Percentiles rank a stretch among this genome's conserved stretches.
These are phyloP conservation scores for Emericellopsis atlantica DNA, from an alignment of 2,329 filamentous ascomycete genomes.

Conservation along the genomic window DNA sequence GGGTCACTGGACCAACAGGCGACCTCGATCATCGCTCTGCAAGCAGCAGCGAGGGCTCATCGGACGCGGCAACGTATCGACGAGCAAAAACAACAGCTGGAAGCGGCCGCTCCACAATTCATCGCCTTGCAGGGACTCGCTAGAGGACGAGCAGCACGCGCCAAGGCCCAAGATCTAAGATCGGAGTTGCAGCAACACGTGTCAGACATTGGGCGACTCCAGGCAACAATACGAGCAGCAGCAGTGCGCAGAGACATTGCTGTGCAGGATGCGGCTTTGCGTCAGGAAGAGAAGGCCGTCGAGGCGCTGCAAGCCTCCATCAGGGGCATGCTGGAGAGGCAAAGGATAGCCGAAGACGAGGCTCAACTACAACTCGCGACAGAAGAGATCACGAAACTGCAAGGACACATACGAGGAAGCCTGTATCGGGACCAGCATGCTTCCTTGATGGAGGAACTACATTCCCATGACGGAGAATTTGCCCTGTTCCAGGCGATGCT, in stretches of 20 bases:
- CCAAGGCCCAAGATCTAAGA: slow-evolving; percentile 28
- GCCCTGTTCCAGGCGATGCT: slow-evolving; percentile 61
- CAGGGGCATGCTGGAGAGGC: slow-evolving; percentile 49
- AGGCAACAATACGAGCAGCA: slow-evolving; percentile 39
- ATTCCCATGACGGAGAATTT: slow-evolving; percentile 54
- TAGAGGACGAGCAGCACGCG: slow-evolving; percentile 35
- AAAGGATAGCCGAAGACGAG: slow-evolving; percentile 32
- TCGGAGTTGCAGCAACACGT: slow-evolving; percentile 32
- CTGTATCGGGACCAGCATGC: slow-evolving; percentile 47
- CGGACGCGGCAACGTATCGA: slow-evolving; percentile 42
- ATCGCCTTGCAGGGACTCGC: slow-evolving; percentile 25
- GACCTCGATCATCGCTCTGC: slow-evolving; percentile 40
- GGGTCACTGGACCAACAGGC: slow-evolving; percentile 37
- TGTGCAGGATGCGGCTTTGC: slow-evolving; percentile 32
- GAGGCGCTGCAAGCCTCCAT: slow-evolving; percentile 43
- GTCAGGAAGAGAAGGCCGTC: slow-evolving; percentile 29
- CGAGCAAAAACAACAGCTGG: slow-evolving; percentile 35
- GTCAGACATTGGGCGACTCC: slow-evolving; percentile 31
- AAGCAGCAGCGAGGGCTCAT: slow-evolving; percentile 54
- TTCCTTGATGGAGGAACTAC: slow-evolving; percentile 55
- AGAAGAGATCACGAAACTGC: slow-evolving; percentile 45
- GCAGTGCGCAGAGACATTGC: slow-evolving; percentile 39
- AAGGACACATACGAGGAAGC: slow-evolving; percentile 55
- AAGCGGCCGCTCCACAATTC: slow-evolving; percentile 35
- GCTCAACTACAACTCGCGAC: slow-evolving; percentile 46